Conservation (phyloP, 2,329 filamentous ascomycete species). For the Trichoderma sp. region DNA sequence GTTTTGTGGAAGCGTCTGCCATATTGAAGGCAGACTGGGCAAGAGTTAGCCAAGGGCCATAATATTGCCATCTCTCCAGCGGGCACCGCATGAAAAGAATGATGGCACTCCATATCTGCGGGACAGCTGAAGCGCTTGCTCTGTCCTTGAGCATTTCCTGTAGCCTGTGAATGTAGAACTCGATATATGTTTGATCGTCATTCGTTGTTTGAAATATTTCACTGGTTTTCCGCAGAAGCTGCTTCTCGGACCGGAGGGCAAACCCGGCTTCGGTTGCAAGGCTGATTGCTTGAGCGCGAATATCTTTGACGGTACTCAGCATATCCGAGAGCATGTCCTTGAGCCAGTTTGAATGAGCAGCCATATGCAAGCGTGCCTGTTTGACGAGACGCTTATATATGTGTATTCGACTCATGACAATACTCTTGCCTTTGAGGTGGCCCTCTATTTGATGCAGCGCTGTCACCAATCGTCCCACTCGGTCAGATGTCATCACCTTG, state of each 20-base stretch:
- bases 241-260: conserved; percentile 65
- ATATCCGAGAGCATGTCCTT: conserved; percentile 78
- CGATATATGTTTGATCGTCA: conserved; percentile 62
- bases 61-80: conserved; percentile 68
- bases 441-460: conserved; percentile 71
- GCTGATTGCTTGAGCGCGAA: conserved; percentile 69
- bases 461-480: conserved; percentile 67
- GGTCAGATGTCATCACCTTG: conserved; percentile 70
- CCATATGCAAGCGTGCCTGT: conserved; percentile 70
- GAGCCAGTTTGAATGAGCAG: conserved; percentile 73
- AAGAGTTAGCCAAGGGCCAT: conserved; percentile 71
- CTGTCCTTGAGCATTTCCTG: conserved; percentile 65
- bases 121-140: conserved; percentile 57
- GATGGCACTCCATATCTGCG: conserved; percentile 85
- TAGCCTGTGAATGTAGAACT: conserved; percentile 66
- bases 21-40: conserved; percentile 84
- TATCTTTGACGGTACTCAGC: conserved; percentile 74
- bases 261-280: conserved; percentile 71
- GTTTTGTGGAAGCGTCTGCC: conserved; percentile 65
- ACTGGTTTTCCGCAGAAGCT: conserved; percentile 63
- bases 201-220: conserved; percentile 56
- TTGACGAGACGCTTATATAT: conserved; percentile 76
- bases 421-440: conserved; percentile 74
- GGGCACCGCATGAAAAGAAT: conserved; percentile 72
- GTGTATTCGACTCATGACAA: conserved; percentile 71